Conservation (phyloP, 2,329 filamentous ascomycete species). For the Fonsecaea monophora region DNA sequence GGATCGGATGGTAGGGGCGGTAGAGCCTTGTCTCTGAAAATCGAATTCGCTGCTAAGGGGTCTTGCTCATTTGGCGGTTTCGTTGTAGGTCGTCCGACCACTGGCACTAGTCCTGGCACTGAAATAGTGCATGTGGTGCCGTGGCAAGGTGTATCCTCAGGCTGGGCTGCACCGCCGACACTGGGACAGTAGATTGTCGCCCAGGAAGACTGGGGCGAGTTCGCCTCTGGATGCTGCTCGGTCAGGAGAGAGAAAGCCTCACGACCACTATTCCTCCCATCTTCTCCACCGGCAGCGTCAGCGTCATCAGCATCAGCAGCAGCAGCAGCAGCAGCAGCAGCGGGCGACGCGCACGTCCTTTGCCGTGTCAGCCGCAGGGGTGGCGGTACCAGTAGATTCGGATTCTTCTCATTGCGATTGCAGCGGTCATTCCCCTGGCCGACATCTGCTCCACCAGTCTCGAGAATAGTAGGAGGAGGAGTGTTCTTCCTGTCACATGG, state of each 20-base stretch:
- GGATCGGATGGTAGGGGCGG: not conserved
- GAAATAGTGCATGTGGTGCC: not conserved
- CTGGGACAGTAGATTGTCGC: not conserved
- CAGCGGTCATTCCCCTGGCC: not conserved
- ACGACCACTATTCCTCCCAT: not conserved
- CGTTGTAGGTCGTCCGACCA: too few relatives aligned
- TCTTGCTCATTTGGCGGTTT: not conserved
- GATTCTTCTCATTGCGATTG: too few relatives aligned
- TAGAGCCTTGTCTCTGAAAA: not conserved
- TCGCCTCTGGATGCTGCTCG: not conserved
- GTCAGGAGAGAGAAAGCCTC: not conserved
- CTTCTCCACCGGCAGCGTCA: too few relatives aligned
- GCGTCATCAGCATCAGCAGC: too few relatives aligned
- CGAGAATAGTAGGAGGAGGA: not conserved
- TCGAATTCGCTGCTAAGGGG: not conserved
- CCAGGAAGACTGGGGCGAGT: slow-evolving; percentile 4
- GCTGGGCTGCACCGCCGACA: not conserved
- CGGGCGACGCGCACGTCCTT: not conserved
- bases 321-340: not conserved
- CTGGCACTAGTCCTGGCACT: too few relatives aligned
- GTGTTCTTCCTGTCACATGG: not conserved
- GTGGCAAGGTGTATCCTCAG: not conserved
- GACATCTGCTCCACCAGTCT: not conserved
- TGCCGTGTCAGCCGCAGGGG: not conserved
- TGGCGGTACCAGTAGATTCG: not conserved